phyloP scores from a whole-genome alignment of 2,329 filamentous ascomycete species.

The Pyrenophora graminea region DNA sequence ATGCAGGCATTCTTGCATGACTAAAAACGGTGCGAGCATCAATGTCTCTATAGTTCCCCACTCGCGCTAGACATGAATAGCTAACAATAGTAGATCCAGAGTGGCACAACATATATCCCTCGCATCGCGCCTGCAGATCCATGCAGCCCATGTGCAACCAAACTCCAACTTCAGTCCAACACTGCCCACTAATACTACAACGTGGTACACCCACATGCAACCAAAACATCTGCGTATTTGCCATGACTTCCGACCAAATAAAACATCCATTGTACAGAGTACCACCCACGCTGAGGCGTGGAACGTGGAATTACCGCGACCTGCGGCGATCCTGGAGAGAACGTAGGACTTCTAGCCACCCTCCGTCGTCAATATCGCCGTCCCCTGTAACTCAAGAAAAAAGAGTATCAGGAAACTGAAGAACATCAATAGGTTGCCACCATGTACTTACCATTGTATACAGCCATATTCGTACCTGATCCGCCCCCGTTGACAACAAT shows the following conservation, averaged over 20 bases:
- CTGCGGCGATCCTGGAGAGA: slow-evolving; percentile 30
- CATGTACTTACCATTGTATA: slow-evolving; percentile 42
- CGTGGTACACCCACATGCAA: background rate
- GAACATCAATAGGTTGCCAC: slow-evolving; percentile 35
- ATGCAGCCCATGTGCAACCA: slow-evolving; percentile 14
- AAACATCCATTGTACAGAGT: slow-evolving; percentile 24
- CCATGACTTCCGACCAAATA: slow-evolving; percentile 3
- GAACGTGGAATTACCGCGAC: slow-evolving; percentile 21
- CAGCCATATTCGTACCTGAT: slow-evolving; percentile 19
- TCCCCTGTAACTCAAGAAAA: slow-evolving; percentile 29
- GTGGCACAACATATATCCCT: slow-evolving; percentile 7
- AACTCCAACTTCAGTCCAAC: slow-evolving; percentile 5
- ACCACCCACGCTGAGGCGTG: slow-evolving; percentile 12
- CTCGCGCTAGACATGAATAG: background rate
- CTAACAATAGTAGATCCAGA: slow-evolving; percentile 10
- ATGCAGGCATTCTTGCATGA: background rate
- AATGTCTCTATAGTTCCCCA: background rate
- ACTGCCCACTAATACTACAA: slow-evolving; percentile 2
- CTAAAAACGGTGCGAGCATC: background rate
- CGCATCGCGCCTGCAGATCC: slow-evolving; percentile 7
- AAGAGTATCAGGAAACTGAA: slow-evolving; percentile 36
- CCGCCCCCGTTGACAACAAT: slow-evolving; percentile 37
- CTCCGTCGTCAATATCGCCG: slow-evolving; percentile 35
- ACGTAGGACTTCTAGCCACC: slow-evolving; percentile 37
- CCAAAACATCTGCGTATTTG: background rate